A percentile compares a stretch with the other conserved stretches of the same genome.
Conservation (phyloP, 1,284 basidiomycete species). For the Cryptococcus hybrid region DNA sequence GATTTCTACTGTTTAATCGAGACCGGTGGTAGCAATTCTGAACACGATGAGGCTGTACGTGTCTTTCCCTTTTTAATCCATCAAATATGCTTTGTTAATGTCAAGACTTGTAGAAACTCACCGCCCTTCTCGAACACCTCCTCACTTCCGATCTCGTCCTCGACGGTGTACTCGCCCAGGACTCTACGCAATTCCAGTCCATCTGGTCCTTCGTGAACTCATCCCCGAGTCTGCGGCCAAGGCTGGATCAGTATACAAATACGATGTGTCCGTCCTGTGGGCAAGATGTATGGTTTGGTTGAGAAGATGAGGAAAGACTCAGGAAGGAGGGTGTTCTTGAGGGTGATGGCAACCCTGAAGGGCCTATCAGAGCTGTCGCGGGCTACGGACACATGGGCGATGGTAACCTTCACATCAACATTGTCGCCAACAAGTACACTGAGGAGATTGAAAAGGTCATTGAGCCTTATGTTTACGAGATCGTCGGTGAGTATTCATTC, state of each 20-base stretch:
- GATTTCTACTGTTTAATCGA: conserved; percentile 89
- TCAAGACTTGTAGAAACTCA: conserved; percentile 72
- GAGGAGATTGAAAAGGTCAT: conserved; percentile 80
- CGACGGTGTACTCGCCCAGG: conserved; percentile 92
- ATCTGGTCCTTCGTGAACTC: conserved; percentile 95
- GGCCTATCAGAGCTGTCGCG: conserved; percentile 73
- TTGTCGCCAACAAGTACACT: conserved; percentile 80
- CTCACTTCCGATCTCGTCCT: conserved; percentile 76
- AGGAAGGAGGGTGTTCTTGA: conserved; percentile 68
- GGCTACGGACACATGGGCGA: conserved; percentile 98
- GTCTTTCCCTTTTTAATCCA: background rate
- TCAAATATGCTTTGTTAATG: background rate
- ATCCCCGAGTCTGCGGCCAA: conserved; percentile 92
- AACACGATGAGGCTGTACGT: conserved; percentile 89
- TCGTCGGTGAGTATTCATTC: conserved; percentile 57
- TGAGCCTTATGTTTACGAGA: conserved; percentile 95
- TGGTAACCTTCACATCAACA: conserved; percentile 95
- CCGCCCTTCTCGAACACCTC: conserved; percentile 73
- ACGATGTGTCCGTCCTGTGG: conserved; percentile 89
- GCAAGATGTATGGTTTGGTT: conserved; percentile 86
- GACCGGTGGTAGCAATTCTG: conserved; percentile 89
- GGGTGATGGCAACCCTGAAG: conserved; percentile 56
- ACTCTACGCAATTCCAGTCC: conserved; percentile 81
- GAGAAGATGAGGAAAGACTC: conserved; percentile 75
- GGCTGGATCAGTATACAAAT: conserved; percentile 95